Evolutionary conservation across 2,329 filamentous ascomycete species (phyloP).

Genomic region (Claviceps fusiformis): DNA sequence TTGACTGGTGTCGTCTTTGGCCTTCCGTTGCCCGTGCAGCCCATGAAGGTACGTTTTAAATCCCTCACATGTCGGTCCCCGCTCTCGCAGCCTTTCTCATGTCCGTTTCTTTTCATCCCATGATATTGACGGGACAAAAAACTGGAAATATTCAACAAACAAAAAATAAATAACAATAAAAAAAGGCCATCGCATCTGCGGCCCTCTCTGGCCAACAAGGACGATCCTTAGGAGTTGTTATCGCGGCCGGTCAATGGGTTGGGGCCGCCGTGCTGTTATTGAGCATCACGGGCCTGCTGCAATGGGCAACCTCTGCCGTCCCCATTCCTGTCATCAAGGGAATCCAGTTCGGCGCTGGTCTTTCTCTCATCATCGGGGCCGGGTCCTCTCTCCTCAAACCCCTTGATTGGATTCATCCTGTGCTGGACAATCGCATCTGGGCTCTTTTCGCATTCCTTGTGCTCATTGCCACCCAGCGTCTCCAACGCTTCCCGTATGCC

Average conservation of each 20-base stretch:
- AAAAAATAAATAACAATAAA: background rate
- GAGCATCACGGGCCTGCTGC: conserved; percentile 65
- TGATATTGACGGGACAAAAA: background rate
- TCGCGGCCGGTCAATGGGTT: conserved; percentile 66
- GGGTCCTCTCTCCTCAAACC: conserved; percentile 54
- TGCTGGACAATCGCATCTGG: conserved; percentile 69
- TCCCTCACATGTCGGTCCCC: background rate
- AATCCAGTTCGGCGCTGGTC: conserved; percentile 83
- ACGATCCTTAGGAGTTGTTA: conserved; percentile 42
- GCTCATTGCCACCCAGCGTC: conserved; percentile 54
- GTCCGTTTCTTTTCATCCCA: background rate
- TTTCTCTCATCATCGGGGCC: conserved; percentile 69
- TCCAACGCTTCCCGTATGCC: conserved; percentile 62
- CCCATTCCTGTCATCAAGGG: conserved; percentile 85
- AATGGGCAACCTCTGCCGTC: conserved; percentile 57
- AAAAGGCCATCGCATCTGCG: conserved; percentile 70
- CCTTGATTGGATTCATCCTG: conserved; percentile 53
- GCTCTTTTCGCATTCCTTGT: conserved; percentile 58
- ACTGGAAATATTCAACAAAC: no score
- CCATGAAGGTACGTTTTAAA: conserved; percentile 45
- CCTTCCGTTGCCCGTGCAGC: conserved; percentile 81
- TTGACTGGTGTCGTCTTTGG: conserved; percentile 72
- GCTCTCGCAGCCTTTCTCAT: background rate
- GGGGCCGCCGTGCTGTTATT: conserved; percentile 60
- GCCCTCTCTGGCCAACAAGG: conserved; percentile 59